Conservation (phyloP, 495 filamentous ascomycete species). For the Aspergillus indologenus region DNA sequence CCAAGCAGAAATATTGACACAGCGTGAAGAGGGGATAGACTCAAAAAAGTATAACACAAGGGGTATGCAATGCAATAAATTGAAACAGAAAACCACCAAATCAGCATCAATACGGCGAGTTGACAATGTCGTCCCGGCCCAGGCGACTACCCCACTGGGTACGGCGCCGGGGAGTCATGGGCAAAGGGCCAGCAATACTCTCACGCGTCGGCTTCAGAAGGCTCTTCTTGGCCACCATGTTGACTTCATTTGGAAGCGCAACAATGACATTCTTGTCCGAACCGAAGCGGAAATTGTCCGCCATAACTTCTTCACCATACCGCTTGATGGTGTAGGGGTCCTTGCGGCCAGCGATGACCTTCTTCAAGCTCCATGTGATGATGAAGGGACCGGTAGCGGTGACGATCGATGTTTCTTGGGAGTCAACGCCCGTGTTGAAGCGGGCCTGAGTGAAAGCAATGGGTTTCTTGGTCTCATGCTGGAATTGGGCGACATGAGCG, state of each 20-base stretch:
- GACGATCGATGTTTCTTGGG: conserved; percentile 84
- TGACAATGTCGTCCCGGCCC: conserved; percentile 73
- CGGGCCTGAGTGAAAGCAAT: conserved; percentile 85
- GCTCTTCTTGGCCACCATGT: conserved; percentile 85
- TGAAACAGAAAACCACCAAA: conserved; percentile 18
- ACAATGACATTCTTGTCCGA: conserved; percentile 98
- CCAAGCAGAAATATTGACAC: conserved; percentile 25
- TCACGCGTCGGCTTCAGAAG: conserved; percentile 88
- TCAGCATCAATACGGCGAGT: conserved; percentile 67
- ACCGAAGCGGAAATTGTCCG: conserved; percentile 98
- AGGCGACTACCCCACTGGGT: conserved; percentile 54
- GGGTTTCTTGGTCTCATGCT: conserved; percentile 84
- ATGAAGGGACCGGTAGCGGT: conserved; percentile 98
- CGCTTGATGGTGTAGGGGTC: conserved; percentile 95
- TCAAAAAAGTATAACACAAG: conserved; percentile 27
- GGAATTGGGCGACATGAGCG: conserved; percentile 91
- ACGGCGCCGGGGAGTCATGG: conserved; percentile 51
- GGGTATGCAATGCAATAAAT: conserved; percentile 40
- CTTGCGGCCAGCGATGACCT: conserved; percentile 71
- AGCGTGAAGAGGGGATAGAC: conserved; percentile 18
- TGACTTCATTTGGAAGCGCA: conserved; percentile 92
- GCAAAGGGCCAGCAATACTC: conserved; percentile 70
- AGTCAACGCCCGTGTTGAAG: conserved; percentile 87
- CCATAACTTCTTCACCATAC: conserved; percentile 91
- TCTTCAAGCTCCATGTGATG: conserved; percentile 93